Evolutionary conservation across 2,329 filamentous ascomycete genomes (phyloP).

Genomic region (Fusarium mangiferae): DNA sequence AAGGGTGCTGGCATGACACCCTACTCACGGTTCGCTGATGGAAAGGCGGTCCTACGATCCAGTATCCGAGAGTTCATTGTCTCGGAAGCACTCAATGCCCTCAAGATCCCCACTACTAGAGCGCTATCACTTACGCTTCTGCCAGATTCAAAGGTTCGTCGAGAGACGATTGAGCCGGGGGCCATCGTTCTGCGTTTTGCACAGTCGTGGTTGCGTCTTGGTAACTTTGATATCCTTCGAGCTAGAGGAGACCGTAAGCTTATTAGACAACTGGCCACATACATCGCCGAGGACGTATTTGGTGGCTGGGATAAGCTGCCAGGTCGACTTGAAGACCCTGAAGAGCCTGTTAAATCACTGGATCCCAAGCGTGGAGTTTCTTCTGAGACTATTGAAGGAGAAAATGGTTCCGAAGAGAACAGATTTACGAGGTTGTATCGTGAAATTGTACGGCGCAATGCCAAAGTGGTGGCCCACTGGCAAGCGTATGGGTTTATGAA

Average conservation of each 20-base stretch:
- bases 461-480: constrained; percentile 89
- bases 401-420: constrained; percentile 78
- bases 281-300: constrained; percentile 88
- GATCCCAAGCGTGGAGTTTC: constrained; percentile 63
- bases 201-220: constrained; percentile 89
- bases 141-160: constrained; percentile 75
- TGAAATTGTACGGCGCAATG: constrained; percentile 87
- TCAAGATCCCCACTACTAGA: constrained; percentile 86
- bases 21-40: constrained; percentile 96
- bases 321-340: constrained; percentile 63
- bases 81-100: constrained; percentile 86
- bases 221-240: constrained; percentile 94
- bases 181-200: constrained; percentile 94
- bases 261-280: constrained; percentile 79
- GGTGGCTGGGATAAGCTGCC: constrained; percentile 89
- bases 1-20: constrained; percentile 95
- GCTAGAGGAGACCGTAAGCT: constrained; percentile 81
- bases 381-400: constrained; percentile 72
- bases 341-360: constrained; percentile 55
- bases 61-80: constrained; percentile 96
- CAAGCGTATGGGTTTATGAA: constrained; percentile 99
- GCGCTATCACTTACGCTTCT: constrained; percentile 84
- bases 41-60: constrained; percentile 89
- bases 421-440: constrained; percentile 88
- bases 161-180: constrained; percentile 87